Base-by-base conservation (phyloP, 164 flowering plant genomes). In the Taxillus chinensis region DNA sequence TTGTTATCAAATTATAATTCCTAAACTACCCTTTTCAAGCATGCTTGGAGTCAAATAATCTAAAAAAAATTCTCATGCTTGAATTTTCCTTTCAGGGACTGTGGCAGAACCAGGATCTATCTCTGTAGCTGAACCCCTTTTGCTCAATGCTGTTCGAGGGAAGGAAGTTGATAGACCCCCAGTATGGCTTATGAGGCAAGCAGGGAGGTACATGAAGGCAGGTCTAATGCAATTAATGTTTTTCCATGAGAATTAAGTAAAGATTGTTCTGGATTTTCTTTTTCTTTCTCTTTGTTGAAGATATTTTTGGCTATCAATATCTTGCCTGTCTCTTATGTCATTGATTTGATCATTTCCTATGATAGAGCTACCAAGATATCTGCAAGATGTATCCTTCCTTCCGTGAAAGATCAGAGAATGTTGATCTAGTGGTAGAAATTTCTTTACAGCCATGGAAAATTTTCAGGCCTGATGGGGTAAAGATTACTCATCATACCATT, bases 181-280 rank as follows among this genome's bases (percentile, higher is more conserved):
- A 17, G 97, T 93, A 77, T 93, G 99, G 99, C 91, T 93, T 49
- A 93, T 93, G 99, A 83, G 99, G 83, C 99, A 93, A 84, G 99
- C 99, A 62, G 99, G 99, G 89, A 90, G 99, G 84, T 93, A 93
- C 81, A 93, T 93, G 99, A 90, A 93, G 97, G 97, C 95, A 93
- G 83, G 92, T 88, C 73, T 78, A 68, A 13, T 54, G 59, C 52
- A 61, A 61, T 60, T 68, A 39, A n/a, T 12, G 39, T 57, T 57
- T 37, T 51, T 51, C 5, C 27, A 27, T 27, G 2, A 27, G 27
- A 27, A 27, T 27, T 27, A 27, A 27, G 27, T 27, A 27, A 27
- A 15, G 7, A 15, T 5, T 5, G 15, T 51, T 8, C 0, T 14
- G n/a, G 4, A 51, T 14, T 5, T 14, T 51, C 54, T 15, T 51